phyloP scores from a whole-genome alignment of 2,329 filamentous ascomycete genomes.

The Scedosporium dehoogii region DNA sequence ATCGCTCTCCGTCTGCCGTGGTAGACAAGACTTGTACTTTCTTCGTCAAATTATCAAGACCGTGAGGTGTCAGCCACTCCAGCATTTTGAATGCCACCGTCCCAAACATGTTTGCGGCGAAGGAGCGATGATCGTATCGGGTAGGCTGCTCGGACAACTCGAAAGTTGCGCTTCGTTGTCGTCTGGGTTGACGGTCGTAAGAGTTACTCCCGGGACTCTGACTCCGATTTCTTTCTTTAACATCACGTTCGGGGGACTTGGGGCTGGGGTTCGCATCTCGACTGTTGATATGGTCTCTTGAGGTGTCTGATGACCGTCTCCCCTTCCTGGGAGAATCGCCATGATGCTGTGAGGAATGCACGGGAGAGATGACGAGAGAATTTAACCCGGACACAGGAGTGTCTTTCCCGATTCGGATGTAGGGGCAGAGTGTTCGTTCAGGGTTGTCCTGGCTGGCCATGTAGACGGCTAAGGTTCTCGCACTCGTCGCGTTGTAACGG shows the following conservation, averaged over 20 bases:
- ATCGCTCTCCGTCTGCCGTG: not conserved
- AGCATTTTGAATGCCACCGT: slow-evolving; percentile 60
- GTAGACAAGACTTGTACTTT: not conserved
- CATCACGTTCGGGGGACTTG: not conserved
- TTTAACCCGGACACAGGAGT: slow-evolving; percentile 1
- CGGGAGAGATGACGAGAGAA: slow-evolving; percentile 3
- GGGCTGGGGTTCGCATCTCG: not conserved
- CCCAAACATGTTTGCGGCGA: slow-evolving; percentile 53
- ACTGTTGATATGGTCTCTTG: not conserved
- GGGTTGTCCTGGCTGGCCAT: slow-evolving; percentile 73
- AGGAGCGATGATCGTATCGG: slow-evolving; percentile 48
- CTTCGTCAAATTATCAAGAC: slow-evolving; percentile 21
- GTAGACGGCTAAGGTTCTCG: slow-evolving; percentile 69
- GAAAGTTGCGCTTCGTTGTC: slow-evolving; percentile 1
- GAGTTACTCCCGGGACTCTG: not conserved
- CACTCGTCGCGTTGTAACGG: slow-evolving; percentile 71
- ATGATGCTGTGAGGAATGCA: not conserved
- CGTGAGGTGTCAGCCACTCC: slow-evolving; percentile 56
- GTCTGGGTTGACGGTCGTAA: not conserved
- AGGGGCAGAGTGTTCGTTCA: slow-evolving; percentile 56
- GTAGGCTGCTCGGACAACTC: slow-evolving; percentile 32
- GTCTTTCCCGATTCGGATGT: slow-evolving; percentile 30
- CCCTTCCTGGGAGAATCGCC: not conserved
- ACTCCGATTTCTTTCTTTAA: not conserved
- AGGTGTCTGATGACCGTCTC: not conserved